phyloP scores from a whole-genome alignment of 805 yeast genomes.

The Kodamaea restingae region DNA sequence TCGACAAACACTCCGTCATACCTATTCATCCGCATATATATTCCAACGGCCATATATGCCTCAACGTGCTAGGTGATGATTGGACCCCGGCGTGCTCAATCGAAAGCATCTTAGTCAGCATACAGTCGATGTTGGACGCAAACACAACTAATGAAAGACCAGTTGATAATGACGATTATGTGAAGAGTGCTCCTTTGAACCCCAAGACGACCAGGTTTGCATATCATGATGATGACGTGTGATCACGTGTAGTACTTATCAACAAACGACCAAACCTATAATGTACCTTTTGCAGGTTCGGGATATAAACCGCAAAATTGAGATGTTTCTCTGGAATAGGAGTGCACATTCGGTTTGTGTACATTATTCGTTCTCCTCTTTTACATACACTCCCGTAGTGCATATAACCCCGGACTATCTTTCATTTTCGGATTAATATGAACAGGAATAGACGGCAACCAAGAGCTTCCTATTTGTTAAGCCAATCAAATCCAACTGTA shows the following conservation, averaged over 20 bases:
- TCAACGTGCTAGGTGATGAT: constrained; percentile 58
- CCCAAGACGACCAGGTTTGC: constrained; percentile 49
- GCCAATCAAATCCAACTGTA: neutral
- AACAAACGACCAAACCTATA: too few relatives aligned
- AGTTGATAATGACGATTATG: constrained; percentile 50
- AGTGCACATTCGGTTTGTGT: neutral
- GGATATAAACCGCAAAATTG: neutral
- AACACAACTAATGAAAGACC: constrained; percentile 51
- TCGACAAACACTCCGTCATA: constrained; percentile 20
- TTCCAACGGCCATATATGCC: constrained; percentile 75
- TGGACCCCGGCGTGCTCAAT: constrained; percentile 65
- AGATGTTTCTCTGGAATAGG: neutral
- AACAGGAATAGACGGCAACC: neutral
- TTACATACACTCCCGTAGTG: constrained; percentile 4
- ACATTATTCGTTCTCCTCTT: neutral
- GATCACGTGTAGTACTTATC: neutral
- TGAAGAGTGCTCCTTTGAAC: constrained; percentile 50
- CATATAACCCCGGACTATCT: constrained; percentile 1
- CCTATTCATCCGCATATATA: constrained; percentile 76
- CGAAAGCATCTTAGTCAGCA: constrained; percentile 47
- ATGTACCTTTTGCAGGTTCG: neutral
- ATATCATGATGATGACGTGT: constrained; percentile 58
- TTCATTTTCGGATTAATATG: neutral
- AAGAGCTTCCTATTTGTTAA: neutral
- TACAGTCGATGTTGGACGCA: constrained; percentile 60